A percentile compares a stretch with the other conserved stretches of the same genome.
These are phyloP conservation scores for Neurospora hispaniola DNA, from an alignment of 495 filamentous ascomycete species.

Conservation along the genomic window DNA sequence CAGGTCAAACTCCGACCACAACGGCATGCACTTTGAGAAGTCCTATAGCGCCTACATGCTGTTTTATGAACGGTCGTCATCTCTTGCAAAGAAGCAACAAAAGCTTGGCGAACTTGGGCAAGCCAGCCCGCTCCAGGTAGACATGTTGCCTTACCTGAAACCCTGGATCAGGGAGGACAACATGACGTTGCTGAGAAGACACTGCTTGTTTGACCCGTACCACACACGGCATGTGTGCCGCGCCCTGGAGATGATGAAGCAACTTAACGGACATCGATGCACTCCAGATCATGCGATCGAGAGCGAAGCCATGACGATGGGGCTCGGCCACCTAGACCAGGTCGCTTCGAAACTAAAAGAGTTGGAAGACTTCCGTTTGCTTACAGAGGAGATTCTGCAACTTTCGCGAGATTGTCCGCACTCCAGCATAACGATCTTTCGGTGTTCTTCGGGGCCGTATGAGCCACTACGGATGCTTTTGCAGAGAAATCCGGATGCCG, in stretches of 20 bases:
- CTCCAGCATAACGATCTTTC: slow-evolving; percentile 48
- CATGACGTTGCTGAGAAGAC: slow-evolving; percentile 57
- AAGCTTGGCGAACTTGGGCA: slow-evolving; percentile 19
- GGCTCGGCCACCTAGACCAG: slow-evolving; percentile 67
- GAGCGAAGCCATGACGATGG: slow-evolving; percentile 50
- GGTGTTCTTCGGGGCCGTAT: slow-evolving; percentile 50
- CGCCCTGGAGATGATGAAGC: slow-evolving; percentile 41
- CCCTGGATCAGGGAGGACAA: slow-evolving; percentile 63
- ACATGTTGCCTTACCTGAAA: slow-evolving; percentile 44
- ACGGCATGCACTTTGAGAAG: slow-evolving; percentile 47
- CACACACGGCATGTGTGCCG: slow-evolving; percentile 58
- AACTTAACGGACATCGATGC: slow-evolving; percentile 32
- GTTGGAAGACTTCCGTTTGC: slow-evolving; percentile 46
- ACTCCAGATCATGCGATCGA: slow-evolving; percentile 45
- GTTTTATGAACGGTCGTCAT: slow-evolving; percentile 80
- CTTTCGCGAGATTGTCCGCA: slow-evolving; percentile 43
- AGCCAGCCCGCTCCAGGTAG: slow-evolving; percentile 43
- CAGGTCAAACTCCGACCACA: slow-evolving; percentile 32
- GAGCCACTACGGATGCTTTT: slow-evolving; percentile 55
- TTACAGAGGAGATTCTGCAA: slow-evolving; percentile 42
- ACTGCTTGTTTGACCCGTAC: slow-evolving; percentile 68
- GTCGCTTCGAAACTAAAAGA: slow-evolving; percentile 69
- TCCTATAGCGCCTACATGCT: slow-evolving; percentile 91
- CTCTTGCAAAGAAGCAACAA: slow-evolving; percentile 42
- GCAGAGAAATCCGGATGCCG: slow-evolving; percentile 48